These are phyloP conservation scores for Annona cherimola DNA, from an alignment of 164 flowering plant genomes.

Conservation along the genomic window DNA sequence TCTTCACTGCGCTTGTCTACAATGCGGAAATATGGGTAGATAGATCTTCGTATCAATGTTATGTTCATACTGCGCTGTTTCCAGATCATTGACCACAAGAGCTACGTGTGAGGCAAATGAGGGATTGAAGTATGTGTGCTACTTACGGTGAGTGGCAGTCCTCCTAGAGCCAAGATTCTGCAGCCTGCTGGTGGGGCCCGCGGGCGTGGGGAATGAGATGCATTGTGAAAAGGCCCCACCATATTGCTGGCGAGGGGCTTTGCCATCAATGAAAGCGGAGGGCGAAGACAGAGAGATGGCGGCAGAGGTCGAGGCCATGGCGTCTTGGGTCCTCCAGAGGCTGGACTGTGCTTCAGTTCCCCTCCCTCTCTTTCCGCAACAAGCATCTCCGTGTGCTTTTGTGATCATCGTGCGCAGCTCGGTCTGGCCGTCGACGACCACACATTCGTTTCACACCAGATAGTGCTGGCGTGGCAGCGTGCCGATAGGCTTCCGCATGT, in stretches of 20 bases:
- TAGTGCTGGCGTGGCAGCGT: conserved; percentile 18
- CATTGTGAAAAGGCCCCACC: conserved; percentile 43
- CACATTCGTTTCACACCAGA: conserved; percentile 18
- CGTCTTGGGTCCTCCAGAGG: not conserved
- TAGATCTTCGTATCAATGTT: not conserved
- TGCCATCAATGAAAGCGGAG: conserved; percentile 47
- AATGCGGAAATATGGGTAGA: not conserved
- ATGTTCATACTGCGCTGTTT: not conserved
- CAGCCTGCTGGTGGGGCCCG: conserved; percentile 36
- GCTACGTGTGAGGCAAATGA: not conserved
- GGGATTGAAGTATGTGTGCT: not conserved
- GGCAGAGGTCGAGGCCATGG: conserved; percentile 37
- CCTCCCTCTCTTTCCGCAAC: too few relatives aligned
- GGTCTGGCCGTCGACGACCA: conserved; percentile 14
- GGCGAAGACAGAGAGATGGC: conserved; percentile 49
- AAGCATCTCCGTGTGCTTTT: conserved; percentile 2
- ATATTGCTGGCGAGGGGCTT: conserved; percentile 38
- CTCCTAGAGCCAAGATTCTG: conserved; percentile 15
- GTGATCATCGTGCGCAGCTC: not conserved
- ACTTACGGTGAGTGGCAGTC: conserved; percentile 24
- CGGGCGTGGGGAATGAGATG: conserved; percentile 46
- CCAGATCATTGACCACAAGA: not conserved
- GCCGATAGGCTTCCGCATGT: conserved; percentile 9
- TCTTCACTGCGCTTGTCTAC: not conserved
- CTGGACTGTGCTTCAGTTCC: not conserved